Conservation (phyloP, 1,139 yeast genomes). For the Magnusiomyces ingens region DNA sequence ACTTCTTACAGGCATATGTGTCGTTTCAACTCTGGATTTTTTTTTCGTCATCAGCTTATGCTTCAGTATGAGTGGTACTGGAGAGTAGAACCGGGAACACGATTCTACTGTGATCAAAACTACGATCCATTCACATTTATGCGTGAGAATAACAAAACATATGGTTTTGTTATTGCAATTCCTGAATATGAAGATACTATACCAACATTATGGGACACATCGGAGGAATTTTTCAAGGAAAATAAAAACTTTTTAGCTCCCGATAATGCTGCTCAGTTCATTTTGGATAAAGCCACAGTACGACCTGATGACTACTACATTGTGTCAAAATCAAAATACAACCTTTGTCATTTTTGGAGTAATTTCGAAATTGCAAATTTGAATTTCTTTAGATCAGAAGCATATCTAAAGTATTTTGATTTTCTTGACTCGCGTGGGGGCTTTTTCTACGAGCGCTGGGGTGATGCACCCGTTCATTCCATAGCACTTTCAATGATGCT, state of each 20-base stretch:
- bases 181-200: constrained; percentile 77
- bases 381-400: constrained; percentile 69
- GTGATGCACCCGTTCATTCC: constrained; percentile 96
- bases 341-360: constrained; percentile 92
- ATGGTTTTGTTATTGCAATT: constrained; percentile 79
- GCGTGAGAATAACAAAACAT: constrained; percentile 63
- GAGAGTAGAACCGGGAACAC: constrained; percentile 88
- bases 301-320: constrained; percentile 35
- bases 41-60: constrained; percentile 66
- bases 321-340: constrained; percentile 46
- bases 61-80: constrained; percentile 75
- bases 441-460: constrained; percentile 87
- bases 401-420: constrained; percentile 62
- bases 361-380: constrained; percentile 84
- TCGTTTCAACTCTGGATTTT: constrained; percentile 75
- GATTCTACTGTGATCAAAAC: constrained; percentile 65
- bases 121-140: constrained; percentile 79
- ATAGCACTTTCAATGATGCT: constrained; percentile 64
- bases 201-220: constrained; percentile 75
- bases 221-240: constrained; percentile 53
- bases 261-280: constrained; percentile 60
- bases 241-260: constrained; percentile 61
- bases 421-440: constrained; percentile 70
- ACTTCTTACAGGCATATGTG: constrained; percentile 79
- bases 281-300: constrained; percentile 48